These are phyloP conservation scores for Sporothrix variecibatus DNA, from an alignment of 2,329 filamentous ascomycete species.

Conservation along the genomic window DNA sequence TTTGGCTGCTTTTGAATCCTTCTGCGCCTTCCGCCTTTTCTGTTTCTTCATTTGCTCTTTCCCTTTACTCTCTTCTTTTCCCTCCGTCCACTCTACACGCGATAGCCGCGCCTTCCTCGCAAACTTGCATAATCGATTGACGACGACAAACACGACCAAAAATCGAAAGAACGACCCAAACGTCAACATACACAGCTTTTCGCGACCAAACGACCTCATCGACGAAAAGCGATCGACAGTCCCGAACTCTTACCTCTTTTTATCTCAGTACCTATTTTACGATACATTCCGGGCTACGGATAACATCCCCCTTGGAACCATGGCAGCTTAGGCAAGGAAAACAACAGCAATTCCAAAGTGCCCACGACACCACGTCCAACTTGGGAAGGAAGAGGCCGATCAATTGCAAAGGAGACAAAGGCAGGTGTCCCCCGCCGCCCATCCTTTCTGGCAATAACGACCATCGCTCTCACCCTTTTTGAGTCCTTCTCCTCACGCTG, in stretches of 20 bases:
- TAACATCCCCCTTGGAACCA: background rate
- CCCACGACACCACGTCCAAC: background rate
- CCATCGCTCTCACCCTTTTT: background rate
- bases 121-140: background rate
- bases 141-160: background rate
- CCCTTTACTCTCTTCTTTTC: background rate
- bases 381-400: slow-evolving; percentile 17
- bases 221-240: background rate
- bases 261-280: background rate
- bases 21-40: background rate
- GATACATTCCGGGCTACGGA: background rate
- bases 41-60: slow-evolving; percentile 3
- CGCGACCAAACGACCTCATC: background rate
- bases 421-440: background rate
- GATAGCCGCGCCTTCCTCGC: background rate
- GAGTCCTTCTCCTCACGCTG: background rate
- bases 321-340: background rate
- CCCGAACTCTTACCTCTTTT: background rate
- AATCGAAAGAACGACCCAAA: background rate
- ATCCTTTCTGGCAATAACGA: background rate
- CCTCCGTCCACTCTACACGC: background rate
- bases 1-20: slow-evolving; percentile 6
- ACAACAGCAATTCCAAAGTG: background rate
- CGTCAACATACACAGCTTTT: background rate
- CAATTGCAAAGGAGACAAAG: background rate